Conservation (phyloP, 2,329 filamentous ascomycete species). For the Alternaria conjuncta region DNA sequence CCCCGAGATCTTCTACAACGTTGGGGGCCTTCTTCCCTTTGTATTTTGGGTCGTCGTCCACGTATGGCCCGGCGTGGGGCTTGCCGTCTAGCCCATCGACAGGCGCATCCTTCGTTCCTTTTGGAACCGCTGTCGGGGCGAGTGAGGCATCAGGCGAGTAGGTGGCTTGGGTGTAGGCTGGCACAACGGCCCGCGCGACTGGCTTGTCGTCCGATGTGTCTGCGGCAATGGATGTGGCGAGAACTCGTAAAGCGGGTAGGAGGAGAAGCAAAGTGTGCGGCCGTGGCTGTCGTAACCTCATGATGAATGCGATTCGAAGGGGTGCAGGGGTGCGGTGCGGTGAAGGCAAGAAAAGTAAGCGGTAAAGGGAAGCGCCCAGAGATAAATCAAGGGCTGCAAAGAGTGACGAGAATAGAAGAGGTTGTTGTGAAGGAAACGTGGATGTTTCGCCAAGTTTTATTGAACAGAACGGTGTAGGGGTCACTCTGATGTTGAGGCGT, state of each 20-base stretch:
- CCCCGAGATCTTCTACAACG: constrained; percentile 48
- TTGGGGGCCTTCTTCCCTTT: constrained; percentile 44
- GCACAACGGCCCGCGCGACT: constrained; percentile 39
- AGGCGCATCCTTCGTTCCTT: constrained; percentile 78
- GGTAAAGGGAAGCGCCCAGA: constrained; percentile 1
- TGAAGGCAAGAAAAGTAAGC: constrained; percentile 1
- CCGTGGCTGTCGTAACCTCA: constrained; percentile 65
- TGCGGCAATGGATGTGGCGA: constrained; percentile 57
- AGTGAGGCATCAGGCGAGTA: constrained; percentile 29
- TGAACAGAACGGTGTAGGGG: constrained; percentile 10
- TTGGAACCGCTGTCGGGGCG: constrained; percentile 30
- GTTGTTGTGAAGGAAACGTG: constrained; percentile 3
- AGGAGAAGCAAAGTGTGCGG: constrained; percentile 59
- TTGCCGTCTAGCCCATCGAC: constrained; percentile 94
- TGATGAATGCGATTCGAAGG: constrained; percentile 45
- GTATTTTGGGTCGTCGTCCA: constrained; percentile 58
- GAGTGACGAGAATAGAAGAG: constrained; percentile 19
- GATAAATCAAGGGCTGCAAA: not conserved
- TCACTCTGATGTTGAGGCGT: constrained; percentile 18
- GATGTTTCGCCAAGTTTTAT: not conserved
- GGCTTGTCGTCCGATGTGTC: constrained; percentile 31
- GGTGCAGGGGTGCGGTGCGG: constrained; percentile 11
- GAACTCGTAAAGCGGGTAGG: constrained; percentile 65
- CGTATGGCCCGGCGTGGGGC: constrained; percentile 84
- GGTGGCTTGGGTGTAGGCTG: constrained; percentile 29